Evolutionary conservation across 2,329 filamentous ascomycete species (phyloP), one percentile per base, ranked within the genome.

Genomic region (Colletotrichum lindemuthianum): DNA sequence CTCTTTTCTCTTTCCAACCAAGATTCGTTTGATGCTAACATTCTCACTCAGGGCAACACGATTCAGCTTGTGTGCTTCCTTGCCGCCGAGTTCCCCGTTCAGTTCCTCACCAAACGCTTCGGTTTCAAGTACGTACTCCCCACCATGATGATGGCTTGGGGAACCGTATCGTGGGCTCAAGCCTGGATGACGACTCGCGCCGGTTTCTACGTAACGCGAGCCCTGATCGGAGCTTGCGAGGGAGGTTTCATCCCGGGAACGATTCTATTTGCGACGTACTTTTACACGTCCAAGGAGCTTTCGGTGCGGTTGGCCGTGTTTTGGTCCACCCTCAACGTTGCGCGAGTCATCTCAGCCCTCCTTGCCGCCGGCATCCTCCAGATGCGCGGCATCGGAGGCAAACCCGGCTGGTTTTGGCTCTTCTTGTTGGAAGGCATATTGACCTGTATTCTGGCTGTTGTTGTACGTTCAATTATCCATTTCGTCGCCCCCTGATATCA

Each of bases 271-370:
- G 56, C 72, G 39, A 70, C 69, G 6, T 73, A 73, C 61, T 73
- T 72, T 44, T 73, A 71, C 65, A 73, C 71, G 36, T 65, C 67
- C 36, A 68, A 66, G 7, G 71, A 73, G 59, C 63, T 73, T 24
- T 69, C 71, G 0, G 82, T 86, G 37, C 85, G 91, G 0, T 79
- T 93, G 9, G 87, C 87, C 47, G 88, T 82, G 70, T 92, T 92
- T 75, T 93, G 90, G 90, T 80, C 79, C 1, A 82, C 80, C 2
- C 74, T 83, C 33, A 82, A 80, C 57, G 69, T 81, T 43, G 76
- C 77, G 6, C 71, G 74, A 70, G 76, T 82, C 43, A 78, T 82
- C 39, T 82, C 85, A 0, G 84, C 86, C 12, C 73, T 83, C 0
- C 65, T 83, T 6, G 81, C 81, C 6, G 79, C 78, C 1, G 79